Conservation (phyloP, 495 filamentous ascomycete species). For the Polyplosphaeria fusca region DNA sequence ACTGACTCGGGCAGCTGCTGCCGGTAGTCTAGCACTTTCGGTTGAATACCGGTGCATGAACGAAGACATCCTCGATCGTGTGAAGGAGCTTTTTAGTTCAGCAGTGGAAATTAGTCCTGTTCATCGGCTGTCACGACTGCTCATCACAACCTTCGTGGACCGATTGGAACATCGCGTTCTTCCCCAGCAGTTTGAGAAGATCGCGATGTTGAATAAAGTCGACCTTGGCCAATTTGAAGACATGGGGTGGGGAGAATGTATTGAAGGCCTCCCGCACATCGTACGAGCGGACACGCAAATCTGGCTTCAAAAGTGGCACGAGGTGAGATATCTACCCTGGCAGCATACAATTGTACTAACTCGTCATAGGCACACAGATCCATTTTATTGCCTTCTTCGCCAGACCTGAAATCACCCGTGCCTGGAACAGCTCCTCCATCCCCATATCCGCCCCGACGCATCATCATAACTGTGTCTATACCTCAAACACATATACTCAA, state of each 20-base stretch:
- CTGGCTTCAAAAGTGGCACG: slow-evolving; percentile 42
- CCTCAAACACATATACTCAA: slow-evolving; percentile 80
- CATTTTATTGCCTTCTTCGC: slow-evolving; percentile 9
- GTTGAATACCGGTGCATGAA: slow-evolving; percentile 77
- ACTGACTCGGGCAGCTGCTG: slow-evolving; percentile 24
- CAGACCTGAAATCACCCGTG: neutral
- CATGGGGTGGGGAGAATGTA: slow-evolving; percentile 36
- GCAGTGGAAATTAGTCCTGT: slow-evolving; percentile 48
- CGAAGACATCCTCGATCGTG: slow-evolving; percentile 53
- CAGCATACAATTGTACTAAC: slow-evolving; percentile 6
- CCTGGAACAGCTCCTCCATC: slow-evolving; percentile 10
- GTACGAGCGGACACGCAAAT: slow-evolving; percentile 23
- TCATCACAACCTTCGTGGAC: slow-evolving; percentile 44
- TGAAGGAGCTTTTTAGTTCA: slow-evolving; percentile 45
- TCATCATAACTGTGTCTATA: slow-evolving; percentile 77
- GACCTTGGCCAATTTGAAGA: slow-evolving; percentile 36
- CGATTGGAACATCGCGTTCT: slow-evolving; percentile 26
- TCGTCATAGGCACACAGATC: slow-evolving; percentile 9
- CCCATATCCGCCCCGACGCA: slow-evolving; percentile 20
- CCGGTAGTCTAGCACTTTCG: slow-evolving; percentile 59
- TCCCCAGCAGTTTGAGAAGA: slow-evolving; percentile 31
- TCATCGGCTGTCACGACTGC: slow-evolving; percentile 46
- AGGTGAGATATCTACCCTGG: slow-evolving; percentile 13
- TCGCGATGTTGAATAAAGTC: slow-evolving; percentile 30
- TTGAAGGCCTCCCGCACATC: slow-evolving; percentile 32